Conservation (phyloP, 2,329 filamentous ascomycete species). For the Claviceps capensis region DNA sequence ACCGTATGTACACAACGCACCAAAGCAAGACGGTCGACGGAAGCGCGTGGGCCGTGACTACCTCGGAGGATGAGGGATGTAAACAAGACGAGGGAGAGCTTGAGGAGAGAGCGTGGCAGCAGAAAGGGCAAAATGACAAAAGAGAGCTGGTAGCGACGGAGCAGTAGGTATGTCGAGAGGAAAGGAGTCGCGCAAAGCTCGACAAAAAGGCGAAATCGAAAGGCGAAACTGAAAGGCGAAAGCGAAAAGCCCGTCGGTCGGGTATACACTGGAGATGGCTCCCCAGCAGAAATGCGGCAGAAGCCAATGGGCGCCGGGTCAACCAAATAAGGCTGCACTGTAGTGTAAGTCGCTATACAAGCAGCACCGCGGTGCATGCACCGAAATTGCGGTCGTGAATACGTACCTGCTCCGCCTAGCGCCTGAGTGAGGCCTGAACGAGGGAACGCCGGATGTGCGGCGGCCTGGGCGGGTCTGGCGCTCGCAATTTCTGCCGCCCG, state of each 20-base stretch:
- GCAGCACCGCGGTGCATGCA: background rate
- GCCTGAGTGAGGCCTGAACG: background rate
- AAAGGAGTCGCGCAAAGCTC: background rate
- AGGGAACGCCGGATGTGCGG: slow-evolving; percentile 3
- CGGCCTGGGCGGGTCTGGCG: background rate
- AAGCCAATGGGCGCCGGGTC: slow-evolving; percentile 6
- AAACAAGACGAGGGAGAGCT: slow-evolving; percentile 1
- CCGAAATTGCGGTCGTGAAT: background rate
- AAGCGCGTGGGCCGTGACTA: slow-evolving; percentile 5
- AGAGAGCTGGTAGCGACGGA: slow-evolving; percentile 3
- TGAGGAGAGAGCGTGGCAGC: background rate
- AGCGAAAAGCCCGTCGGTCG: slow-evolving; percentile 1
- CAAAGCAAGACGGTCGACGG: background rate
- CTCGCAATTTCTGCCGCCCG: background rate
- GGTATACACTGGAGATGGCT: slow-evolving; percentile 5
- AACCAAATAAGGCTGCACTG: background rate
- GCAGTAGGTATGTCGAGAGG: background rate
- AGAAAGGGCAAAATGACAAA: background rate
- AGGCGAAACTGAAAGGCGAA: background rate
- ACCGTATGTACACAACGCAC: background rate
- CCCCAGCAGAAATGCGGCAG: slow-evolving; percentile 4
- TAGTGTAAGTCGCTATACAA: slow-evolving; percentile 1
- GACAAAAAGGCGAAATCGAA: background rate
- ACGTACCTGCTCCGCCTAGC: background rate
- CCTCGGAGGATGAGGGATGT: slow-evolving; percentile 1